A percentile compares a stretch with the other conserved stretches of the same genome.
Evolutionary conservation across 2,329 filamentous ascomycete genomes (phyloP).

Genomic region (Fusarium keratoplasticum): DNA sequence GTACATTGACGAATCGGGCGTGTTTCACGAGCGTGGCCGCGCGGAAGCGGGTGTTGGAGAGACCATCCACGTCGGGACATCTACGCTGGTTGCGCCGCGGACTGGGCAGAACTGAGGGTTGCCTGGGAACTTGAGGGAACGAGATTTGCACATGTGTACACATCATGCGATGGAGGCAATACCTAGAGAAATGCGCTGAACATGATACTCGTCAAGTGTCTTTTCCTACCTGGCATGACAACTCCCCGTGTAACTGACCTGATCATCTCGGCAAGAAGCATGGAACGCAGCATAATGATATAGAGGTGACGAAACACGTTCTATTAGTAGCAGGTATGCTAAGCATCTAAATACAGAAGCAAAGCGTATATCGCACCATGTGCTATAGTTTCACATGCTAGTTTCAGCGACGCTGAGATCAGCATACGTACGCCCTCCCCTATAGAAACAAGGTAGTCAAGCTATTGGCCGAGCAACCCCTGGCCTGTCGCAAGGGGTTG

Average conservation of each 20-base stretch:
- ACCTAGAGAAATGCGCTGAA: background rate
- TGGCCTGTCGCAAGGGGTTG: conserved; percentile 14
- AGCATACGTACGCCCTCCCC: background rate
- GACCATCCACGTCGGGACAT: conserved; percentile 13
- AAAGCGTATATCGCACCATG: background rate
- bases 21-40: conserved; percentile 34
- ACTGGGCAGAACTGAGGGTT: background rate
- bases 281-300: background rate
- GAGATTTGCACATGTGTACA: background rate
- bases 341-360: background rate
- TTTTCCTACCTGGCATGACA: background rate
- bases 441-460: background rate
- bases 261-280: background rate
- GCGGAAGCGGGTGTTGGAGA: conserved; percentile 15
- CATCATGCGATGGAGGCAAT: background rate
- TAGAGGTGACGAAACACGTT: conserved; percentile 6
- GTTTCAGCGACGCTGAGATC: background rate
- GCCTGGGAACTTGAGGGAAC: background rate
- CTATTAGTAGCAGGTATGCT: background rate
- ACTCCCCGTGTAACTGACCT: background rate
- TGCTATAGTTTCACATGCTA: background rate
- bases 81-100: conserved; percentile 9
- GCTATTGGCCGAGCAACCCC: conserved; percentile 1
- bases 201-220: background rate
- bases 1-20: conserved; percentile 38